Evolutionary conservation across 768 basidiomycete species (phyloP), one percentile per base, ranked within the genome.

Genomic region (Rhodotorula kratochvilovae): DNA sequence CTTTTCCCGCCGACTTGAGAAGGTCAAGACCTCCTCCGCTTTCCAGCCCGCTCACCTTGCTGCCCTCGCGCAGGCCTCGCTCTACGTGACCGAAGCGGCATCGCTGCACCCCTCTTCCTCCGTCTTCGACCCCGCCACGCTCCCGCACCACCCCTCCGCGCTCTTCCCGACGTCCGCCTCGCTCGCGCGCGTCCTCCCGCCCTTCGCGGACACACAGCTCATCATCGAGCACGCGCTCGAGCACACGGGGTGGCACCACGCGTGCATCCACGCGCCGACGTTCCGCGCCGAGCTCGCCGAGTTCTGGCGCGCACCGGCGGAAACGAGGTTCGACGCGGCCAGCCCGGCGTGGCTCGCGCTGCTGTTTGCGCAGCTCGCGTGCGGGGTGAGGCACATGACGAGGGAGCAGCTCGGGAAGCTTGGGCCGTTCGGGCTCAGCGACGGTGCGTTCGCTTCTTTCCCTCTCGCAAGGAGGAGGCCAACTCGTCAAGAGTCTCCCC

Each of bases 331-430:
- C 3, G 56, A 68, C 1, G 5, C 33, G 61, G 46, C 36, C 13
- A 53, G 33, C 42, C 61, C 61, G 36, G 61, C 67, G 35, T 68
- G 61, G 61, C n/a, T 68, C 21, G 54, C 67, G 5, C 27, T 63
- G 19, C 23, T 58, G 4, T 68, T 68, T 25, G 67, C 67, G 1
- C 55, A 63, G 61, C 35, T 68, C 4, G 48, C 55, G n/a, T 58
- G 56, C 46, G 64, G 64, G 0, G 11, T 58, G 19, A 46, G 42
- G 45, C 64, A 66, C 27, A 57, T 56, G 64, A 58, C 64, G 35
- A n/a, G 17, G 25, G 64, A 58, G 27, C 64, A 66, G 25, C 56
- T 66, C 25, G n/a, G 19, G 33, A n/a, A 12, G 35, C 27, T 66
- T 6, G 53, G 42, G 0, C 27, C 53, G 23, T 25, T 12, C 4